Percentiles rank a stretch among this genome's conserved stretches.
Evolutionary conservation across 2,329 filamentous ascomycete species (phyloP).

Genomic region (Colletotrichum acutatum): DNA sequence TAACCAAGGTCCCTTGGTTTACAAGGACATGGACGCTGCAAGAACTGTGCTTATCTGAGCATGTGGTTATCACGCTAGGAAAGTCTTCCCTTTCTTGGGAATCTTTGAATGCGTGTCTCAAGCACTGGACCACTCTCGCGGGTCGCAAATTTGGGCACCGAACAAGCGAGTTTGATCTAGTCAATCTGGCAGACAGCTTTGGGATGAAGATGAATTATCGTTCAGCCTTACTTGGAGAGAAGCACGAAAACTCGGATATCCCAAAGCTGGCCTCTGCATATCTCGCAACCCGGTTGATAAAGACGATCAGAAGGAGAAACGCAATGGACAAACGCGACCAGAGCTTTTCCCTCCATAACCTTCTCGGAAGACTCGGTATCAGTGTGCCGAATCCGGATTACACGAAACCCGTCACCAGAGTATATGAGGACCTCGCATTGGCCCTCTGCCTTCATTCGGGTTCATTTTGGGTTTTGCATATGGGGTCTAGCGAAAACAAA

Average conservation of each 20-base stretch:
- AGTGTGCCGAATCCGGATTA: not conserved
- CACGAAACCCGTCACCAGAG: not conserved
- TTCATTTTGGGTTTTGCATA: not conserved
- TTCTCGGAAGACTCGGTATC: not conserved
- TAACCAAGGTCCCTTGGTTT: not conserved
- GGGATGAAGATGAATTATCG: too few relatives aligned
- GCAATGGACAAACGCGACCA: not conserved
- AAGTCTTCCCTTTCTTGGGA: not conserved
- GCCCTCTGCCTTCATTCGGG: not conserved
- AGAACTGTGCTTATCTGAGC: not conserved
- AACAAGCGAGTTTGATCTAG: not conserved
- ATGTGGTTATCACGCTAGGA: not conserved
- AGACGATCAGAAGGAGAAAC: not conserved
- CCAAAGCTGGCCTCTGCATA: not conserved
- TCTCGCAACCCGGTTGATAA: not conserved
- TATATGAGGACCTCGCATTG: not conserved
- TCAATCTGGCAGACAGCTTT: not conserved
- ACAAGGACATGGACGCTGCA: not conserved
- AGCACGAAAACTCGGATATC: not conserved
- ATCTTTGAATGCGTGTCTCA: not conserved
- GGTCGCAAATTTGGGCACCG: not conserved
- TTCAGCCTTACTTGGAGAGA: not conserved
- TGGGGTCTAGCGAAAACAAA: not conserved
- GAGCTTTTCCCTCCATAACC: not conserved
- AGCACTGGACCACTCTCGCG: not conserved